Percentiles rank a stretch among this genome's conserved stretches.
These are phyloP conservation scores for Ophiognomonia clavigignenti-juglandacearum DNA, from an alignment of 2,329 filamentous ascomycete genomes.

Conservation along the genomic window DNA sequence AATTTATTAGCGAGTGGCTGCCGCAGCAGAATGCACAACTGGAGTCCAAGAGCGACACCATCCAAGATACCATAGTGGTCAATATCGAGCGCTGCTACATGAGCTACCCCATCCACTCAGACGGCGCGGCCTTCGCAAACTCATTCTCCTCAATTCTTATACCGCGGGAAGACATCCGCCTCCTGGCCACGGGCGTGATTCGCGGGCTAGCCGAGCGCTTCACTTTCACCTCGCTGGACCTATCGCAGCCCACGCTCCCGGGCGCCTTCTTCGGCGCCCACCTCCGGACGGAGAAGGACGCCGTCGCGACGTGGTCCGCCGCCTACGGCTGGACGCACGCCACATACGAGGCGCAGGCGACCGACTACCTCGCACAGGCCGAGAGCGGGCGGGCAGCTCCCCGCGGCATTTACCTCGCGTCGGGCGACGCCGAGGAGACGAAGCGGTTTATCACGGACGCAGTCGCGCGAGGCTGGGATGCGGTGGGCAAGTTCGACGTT, in stretches of 20 bases:
- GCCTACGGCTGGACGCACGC: conserved; percentile 6
- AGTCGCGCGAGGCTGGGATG: neutral
- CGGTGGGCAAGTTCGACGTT: conserved; percentile 1
- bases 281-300: conserved; percentile 7
- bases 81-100: conserved; percentile 3
- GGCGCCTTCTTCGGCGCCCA: conserved; percentile 6
- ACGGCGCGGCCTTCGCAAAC: neutral
- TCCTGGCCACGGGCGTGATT: neutral
- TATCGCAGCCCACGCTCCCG: neutral
- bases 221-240: neutral
- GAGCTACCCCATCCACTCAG: conserved; percentile 5
- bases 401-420: conserved; percentile 1
- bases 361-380: conserved; percentile 1
- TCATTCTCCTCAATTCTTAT: neutral
- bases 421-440: neutral
- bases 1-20: conserved; percentile 1
- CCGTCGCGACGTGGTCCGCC: neutral
- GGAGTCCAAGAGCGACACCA: neutral
- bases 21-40: neutral
- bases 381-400: neutral
- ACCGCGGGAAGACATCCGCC: neutral
- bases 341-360: conserved; percentile 2
- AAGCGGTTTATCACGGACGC: neutral
- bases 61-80: neutral
- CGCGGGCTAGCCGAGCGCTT: neutral